Evolutionary conservation across 2,329 filamentous ascomycete genomes (phyloP).

Genomic region (Colletotrichum siamense): DNA sequence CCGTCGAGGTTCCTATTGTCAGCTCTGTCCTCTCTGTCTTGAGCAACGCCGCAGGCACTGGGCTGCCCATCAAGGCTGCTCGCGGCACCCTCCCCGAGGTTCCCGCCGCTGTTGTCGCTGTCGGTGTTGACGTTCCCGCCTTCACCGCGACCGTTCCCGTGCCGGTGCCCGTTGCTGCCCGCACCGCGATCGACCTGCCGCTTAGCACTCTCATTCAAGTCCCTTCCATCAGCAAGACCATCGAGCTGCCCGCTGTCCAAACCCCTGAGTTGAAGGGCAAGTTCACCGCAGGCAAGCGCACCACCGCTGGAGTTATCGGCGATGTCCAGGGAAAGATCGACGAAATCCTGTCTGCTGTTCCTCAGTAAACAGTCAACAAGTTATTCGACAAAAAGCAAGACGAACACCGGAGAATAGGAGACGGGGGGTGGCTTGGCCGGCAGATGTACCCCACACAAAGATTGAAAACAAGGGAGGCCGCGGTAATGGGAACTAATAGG

Average conservation of each 20-base stretch:
- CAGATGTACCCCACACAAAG: neutral
- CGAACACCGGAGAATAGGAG: neutral
- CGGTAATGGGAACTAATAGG: neutral
- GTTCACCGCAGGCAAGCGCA: neutral
- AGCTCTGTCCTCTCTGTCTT: neutral
- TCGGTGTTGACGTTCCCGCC: neutral
- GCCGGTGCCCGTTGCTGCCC: neutral
- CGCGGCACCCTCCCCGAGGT: neutral
- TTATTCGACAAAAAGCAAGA: no score
- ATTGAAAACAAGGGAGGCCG: neutral
- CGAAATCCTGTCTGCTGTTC: neutral
- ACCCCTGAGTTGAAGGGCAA: neutral
- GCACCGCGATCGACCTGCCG: neutral
- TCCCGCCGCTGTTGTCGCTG: neutral
- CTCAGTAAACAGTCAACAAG: neutral
- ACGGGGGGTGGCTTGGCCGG: neutral
- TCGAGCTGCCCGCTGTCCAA: neutral
- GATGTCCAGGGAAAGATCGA: neutral
- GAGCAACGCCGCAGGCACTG: neutral
- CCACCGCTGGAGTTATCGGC: neutral
- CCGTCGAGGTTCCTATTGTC: neutral
- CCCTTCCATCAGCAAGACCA: neutral
- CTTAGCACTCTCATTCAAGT: neutral
- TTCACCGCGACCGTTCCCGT: neutral
- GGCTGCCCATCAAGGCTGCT: neutral